Evolutionary conservation across 345 rosid genomes (phyloP).

Genomic region (Melastoma malabathricum): DNA sequence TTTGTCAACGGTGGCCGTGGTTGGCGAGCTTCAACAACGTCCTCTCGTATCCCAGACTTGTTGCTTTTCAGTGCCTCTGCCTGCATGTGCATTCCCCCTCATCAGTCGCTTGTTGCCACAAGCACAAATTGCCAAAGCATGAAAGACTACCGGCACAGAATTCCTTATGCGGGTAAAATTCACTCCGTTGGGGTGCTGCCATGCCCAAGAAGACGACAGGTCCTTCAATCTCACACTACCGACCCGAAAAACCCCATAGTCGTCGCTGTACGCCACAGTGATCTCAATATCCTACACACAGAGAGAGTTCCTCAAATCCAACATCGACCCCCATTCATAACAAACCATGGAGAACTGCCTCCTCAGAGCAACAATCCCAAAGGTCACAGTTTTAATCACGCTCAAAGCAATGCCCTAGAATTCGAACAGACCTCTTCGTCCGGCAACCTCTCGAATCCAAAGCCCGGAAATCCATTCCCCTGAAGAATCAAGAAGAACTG

Average conservation of each 20-base stretch:
- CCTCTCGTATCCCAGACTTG: slow-evolving; percentile 21
- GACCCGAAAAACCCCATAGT: slow-evolving; percentile 41
- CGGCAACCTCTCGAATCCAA: slow-evolving; percentile 20
- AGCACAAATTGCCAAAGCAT: slow-evolving; percentile 5
- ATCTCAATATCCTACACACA: slow-evolving; percentile 74
- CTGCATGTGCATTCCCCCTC: slow-evolving; percentile 4
- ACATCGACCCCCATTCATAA: too few relatives aligned
- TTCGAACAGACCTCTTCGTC: slow-evolving; percentile 37
- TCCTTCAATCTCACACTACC: slow-evolving; percentile 70
- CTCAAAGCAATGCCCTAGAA: too few relatives aligned
- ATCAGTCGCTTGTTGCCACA: not conserved
- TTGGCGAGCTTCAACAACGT: slow-evolving; percentile 16
- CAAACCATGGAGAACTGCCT: too few relatives aligned
- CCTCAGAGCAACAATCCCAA: too few relatives aligned
- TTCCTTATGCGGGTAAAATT: slow-evolving; percentile 20
- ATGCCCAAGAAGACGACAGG: slow-evolving; percentile 84
- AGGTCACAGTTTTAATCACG: too few relatives aligned
- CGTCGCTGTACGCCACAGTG: slow-evolving; percentile 73
- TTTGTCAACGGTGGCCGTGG: slow-evolving; percentile 20
- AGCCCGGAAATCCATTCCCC: slow-evolving; percentile 22
- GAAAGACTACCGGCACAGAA: slow-evolving; percentile 30
- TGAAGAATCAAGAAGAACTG: too few relatives aligned
- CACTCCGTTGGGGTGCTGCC: slow-evolving; percentile 46
- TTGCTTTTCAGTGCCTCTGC: slow-evolving; percentile 17
- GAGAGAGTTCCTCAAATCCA: not conserved